Evolutionary conservation across 1,139 yeast genomes (phyloP).

Genomic region (Taphrina communis): DNA sequence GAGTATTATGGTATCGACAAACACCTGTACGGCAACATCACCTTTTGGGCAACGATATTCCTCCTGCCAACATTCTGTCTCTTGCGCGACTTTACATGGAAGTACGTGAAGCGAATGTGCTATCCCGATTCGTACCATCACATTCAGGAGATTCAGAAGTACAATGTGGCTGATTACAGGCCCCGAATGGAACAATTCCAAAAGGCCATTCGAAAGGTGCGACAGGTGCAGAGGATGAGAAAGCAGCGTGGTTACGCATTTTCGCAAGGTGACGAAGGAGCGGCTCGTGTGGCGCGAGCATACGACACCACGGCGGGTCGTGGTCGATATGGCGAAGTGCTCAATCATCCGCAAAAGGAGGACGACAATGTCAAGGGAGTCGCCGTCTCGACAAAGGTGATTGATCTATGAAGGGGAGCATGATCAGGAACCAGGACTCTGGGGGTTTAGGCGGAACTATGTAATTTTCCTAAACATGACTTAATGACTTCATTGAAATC

Average conservation of each 20-base stretch:
- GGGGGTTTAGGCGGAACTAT: not conserved
- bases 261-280: slow-evolving; percentile 94
- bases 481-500: not conserved
- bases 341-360: slow-evolving; percentile 14
- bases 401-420: slow-evolving; percentile 3
- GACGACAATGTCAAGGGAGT: slow-evolving; percentile 4
- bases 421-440: not conserved
- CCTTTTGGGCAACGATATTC: slow-evolving; percentile 84
- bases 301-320: slow-evolving; percentile 83
- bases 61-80: slow-evolving; percentile 79
- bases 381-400: slow-evolving; percentile 2
- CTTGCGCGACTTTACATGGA: slow-evolving; percentile 89
- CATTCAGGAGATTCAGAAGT: slow-evolving; percentile 96
- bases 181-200: slow-evolving; percentile 97
- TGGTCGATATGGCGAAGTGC: slow-evolving; percentile 61
- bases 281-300: slow-evolving; percentile 86
- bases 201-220: slow-evolving; percentile 92
- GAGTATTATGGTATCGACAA: slow-evolving; percentile 83
- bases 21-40: slow-evolving; percentile 75
- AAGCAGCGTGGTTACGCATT: slow-evolving; percentile 99
- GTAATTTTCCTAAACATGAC: not conserved
- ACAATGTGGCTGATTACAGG: slow-evolving; percentile 88
- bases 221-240: slow-evolving; percentile 97
- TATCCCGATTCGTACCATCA: slow-evolving; percentile 90
- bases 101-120: slow-evolving; percentile 88